Evolutionary conservation across 106 monocot genomes (phyloP), one percentile per base, ranked within the genome.

Genomic region (Dactylorhiza incarnata): DNA sequence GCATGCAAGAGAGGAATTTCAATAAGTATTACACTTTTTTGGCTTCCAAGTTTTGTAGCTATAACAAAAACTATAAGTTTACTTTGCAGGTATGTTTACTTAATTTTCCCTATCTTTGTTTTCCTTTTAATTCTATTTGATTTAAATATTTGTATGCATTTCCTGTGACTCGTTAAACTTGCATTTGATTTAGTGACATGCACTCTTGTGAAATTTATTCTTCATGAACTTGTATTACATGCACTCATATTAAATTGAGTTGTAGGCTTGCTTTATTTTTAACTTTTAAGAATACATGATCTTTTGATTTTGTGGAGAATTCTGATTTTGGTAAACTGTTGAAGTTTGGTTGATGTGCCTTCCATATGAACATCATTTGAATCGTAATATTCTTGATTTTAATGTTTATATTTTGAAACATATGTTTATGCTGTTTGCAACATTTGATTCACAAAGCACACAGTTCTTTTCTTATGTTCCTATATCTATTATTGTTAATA

Each of bases 61-160:
- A 99, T 86, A 84, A 89, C 47, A 99, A 91, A 77, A 99, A 94
- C 77, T 87, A 99, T 75, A 99, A 99, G 89, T 94, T 99, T 70
- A 88, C 94, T 52, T 80, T 99, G 68, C 95, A 95, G 95, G 95
- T 94, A 5, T 25, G 55, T 74, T 2, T 17, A 16, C 23, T 71
- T 23, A 23, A 50, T 51, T 45, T 20, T n/a, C 0, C 17, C 66
- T 6, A 7, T 76, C 71, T 3, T 20, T 65, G 8, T 24, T 65
- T n/a, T n/a, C n/a, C 10, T 75, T 12, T 50, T 63, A 63, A 26
- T 25, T 63, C 3, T 63, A 63, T 63, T 25, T 8, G 11, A 25
- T 2, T 63, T 63, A 19, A n/a, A 4, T 56, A 56, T 56, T 56
- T 56, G 5, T 56, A n/a, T 7, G 19, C 19, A n/a, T 56, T 5